Evolutionary conservation across 805 yeast genomes (phyloP), one percentile per base, ranked within the genome.

Genomic region (Ogataea nonfermentans): DNA sequence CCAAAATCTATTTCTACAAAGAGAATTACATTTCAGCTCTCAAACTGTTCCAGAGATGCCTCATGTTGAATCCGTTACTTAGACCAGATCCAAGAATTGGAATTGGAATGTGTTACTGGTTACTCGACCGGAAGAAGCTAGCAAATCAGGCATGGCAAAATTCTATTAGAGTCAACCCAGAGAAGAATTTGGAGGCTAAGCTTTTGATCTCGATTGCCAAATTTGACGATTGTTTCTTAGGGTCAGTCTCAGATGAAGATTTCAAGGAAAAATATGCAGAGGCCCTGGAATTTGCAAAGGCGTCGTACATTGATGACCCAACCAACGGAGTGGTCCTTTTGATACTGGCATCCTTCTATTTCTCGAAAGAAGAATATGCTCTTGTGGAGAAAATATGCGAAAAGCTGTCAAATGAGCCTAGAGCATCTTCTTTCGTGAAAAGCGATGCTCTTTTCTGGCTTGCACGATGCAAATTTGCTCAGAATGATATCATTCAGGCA

Each of bases 11-110:
- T 24, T 82, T 86, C 56, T 75, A 75, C 47, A 84, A 82, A 59
- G 81, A 78, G 44, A 84, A 84, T 57, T 89, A 80, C 61, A 60
- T 73, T 16, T 79, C 74, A 5, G 89, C 96, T 11, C 72, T 93
- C 53, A 82, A 81, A 58, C 61, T 85, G 23, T 93, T 86, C 63
- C 99, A 93, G 68, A 84, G 83, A 48, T 81, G 85, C 6, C 68
- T 93, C 48, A 72, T 81, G 24, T 69, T 81, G 35, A 81, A 88
- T 46, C 97, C 97, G 2, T 59, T 83, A 25, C 66, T 84, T 51
- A 75, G 76, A 51, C 97, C 98, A 4, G 97, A 91, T 65, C 95
- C 97, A 13, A 73, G 99, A 62, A 74, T 93, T 44, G 99, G 98
- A 20, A 78, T 91, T 45, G 99, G 99, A 24, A 67, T 93, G 48